Evolutionary conservation across 2,329 filamentous ascomycete genomes (phyloP).

Genomic region (Fusarium sp.): DNA sequence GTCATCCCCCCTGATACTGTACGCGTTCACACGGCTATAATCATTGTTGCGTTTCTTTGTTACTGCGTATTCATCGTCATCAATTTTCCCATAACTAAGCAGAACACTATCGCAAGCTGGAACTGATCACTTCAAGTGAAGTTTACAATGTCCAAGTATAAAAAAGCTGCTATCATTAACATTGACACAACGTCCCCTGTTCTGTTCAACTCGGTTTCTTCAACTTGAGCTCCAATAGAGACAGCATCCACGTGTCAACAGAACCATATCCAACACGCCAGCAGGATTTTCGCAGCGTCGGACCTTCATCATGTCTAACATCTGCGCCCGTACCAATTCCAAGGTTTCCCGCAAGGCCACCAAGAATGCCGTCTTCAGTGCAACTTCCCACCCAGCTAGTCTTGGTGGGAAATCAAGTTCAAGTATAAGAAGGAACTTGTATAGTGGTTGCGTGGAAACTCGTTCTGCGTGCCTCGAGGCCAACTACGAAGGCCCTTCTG

Average conservation of each 20-base stretch:
- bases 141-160: not conserved
- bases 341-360: not conserved
- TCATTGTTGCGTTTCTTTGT: not conserved
- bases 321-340: not conserved
- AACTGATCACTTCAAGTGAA: not conserved
- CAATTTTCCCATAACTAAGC: not conserved
- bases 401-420: not conserved
- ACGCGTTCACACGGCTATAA: not conserved
- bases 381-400: not conserved
- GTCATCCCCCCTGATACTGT: not conserved
- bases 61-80: not conserved
- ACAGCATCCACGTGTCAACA: not conserved
- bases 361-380: not conserved
- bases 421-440: not conserved
- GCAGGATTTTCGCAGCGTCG: not conserved
- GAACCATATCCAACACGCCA: not conserved
- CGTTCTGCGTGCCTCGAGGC: not conserved
- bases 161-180: not conserved
- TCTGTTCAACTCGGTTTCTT: not conserved
- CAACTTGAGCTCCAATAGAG: not conserved
- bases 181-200: not conserved
- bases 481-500: not conserved
- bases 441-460: not conserved
- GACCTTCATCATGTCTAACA: not conserved
- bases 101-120: not conserved